Conservation (phyloP, 352 stramenopile genomes). For the Phytophthora tubulina region DNA sequence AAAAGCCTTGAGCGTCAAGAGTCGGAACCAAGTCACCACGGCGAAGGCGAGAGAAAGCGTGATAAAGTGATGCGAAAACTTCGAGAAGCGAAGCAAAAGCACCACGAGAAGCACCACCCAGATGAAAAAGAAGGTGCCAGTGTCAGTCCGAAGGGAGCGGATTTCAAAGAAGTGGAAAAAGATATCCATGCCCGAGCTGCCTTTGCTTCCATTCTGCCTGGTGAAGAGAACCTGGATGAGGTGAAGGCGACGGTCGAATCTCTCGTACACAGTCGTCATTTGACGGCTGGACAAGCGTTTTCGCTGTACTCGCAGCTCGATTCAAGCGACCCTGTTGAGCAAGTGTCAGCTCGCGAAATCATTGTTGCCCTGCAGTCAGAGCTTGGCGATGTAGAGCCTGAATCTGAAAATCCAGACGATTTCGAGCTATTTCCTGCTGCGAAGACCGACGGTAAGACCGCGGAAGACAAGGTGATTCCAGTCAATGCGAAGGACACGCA, state of each 20-base stretch:
- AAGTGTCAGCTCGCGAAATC: constrained; percentile 63
- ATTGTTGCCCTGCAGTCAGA: constrained; percentile 64
- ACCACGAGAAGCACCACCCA: constrained; percentile 30
- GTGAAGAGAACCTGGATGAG: constrained; percentile 48
- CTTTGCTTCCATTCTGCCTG: constrained; percentile 33
- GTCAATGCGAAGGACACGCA: constrained; percentile 12
- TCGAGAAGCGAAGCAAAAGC: constrained; percentile 37
- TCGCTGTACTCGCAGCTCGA: constrained; percentile 70
- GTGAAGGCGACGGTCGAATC: constrained; percentile 72
- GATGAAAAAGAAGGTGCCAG: constrained; percentile 12
- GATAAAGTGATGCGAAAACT: constrained; percentile 37
- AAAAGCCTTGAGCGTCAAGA: constrained; percentile 55
- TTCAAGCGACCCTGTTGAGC: constrained; percentile 54
- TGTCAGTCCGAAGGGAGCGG: constrained; percentile 7
- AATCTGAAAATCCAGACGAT: constrained; percentile 13
- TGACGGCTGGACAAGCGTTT: constrained; percentile 76
- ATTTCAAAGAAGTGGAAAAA: constrained; percentile 33
- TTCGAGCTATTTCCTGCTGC: constrained; percentile 37
- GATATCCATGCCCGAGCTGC: constrained; percentile 40
- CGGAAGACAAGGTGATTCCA: constrained; percentile 11
- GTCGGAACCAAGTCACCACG: neutral
- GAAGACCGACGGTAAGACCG: constrained; percentile 19
- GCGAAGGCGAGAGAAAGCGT: constrained; percentile 32
- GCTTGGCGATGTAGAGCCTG: constrained; percentile 37
- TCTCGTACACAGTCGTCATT: constrained; percentile 58